phyloP scores from a whole-genome alignment of 805 yeast genomes.

The Zygosaccharomyces kombuchaensis region DNA sequence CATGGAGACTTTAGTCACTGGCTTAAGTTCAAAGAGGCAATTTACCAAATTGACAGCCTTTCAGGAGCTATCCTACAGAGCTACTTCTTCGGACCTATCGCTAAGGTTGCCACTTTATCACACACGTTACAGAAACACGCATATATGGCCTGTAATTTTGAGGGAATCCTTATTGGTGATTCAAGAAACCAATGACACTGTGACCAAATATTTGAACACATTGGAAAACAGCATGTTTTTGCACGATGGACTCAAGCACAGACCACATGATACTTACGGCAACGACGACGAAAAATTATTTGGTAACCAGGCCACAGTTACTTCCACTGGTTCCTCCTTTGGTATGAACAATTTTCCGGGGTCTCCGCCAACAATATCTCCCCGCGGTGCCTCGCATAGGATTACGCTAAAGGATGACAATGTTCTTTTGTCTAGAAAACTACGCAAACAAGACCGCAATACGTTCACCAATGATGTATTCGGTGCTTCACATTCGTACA shows the following conservation, averaged over 20 bases:
- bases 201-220: conserved; percentile 23
- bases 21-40: conserved; percentile 49
- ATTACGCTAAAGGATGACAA: conserved; percentile 25
- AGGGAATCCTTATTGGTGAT: conserved; percentile 57
- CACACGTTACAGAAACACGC: conserved; percentile 42
- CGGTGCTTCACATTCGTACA: conserved; percentile 16
- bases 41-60: conserved; percentile 61
- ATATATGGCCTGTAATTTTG: conserved; percentile 55
- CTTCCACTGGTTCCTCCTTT: conserved; percentile 11
- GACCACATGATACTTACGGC: conserved; percentile 5
- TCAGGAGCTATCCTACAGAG: conserved; percentile 66
- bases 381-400: conserved; percentile 16
- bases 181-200: conserved; percentile 43
- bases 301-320: conserved; percentile 33
- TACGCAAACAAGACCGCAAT: conserved; percentile 5
- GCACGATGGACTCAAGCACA: conserved; percentile 10
- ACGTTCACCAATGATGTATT: conserved; percentile 2
- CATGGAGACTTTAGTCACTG: conserved; percentile 57
- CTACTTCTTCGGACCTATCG: conserved; percentile 46
- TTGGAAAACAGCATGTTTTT: conserved; percentile 17
- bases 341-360: conserved; percentile 17
- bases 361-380: conserved; percentile 11
- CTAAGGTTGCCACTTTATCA: conserved; percentile 53
- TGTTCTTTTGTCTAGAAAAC: conserved; percentile 16
- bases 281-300: conserved; percentile 27